These are phyloP conservation scores for Cutaneotrichosporon spelunceum DNA, from an alignment of 1,284 basidiomycete species.

Conservation along the genomic window DNA sequence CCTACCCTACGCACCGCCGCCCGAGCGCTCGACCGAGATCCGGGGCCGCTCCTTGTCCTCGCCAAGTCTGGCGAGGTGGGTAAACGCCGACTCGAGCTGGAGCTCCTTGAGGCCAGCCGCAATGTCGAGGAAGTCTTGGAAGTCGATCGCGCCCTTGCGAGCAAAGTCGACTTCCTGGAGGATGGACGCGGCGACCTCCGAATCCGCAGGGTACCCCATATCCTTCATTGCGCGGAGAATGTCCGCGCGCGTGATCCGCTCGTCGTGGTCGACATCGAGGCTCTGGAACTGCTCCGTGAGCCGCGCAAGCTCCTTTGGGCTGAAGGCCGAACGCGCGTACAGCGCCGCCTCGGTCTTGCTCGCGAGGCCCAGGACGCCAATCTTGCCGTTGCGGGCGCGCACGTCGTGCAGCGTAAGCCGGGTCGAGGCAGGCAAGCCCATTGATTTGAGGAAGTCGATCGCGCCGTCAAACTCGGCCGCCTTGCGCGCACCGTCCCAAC, in stretches of 20 bases:
- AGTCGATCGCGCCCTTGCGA: conserved; percentile 59
- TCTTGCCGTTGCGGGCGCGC: conserved; percentile 33
- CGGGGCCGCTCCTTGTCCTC: conserved; percentile 25
- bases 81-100: conserved; percentile 57
- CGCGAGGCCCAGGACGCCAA: conserved; percentile 39
- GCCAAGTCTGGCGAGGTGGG: conserved; percentile 49
- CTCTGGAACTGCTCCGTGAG: conserved; percentile 60
- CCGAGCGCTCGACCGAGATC: conserved; percentile 79
- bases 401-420: conserved; percentile 47
- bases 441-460: conserved; percentile 66
- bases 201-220: conserved; percentile 44
- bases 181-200: conserved; percentile 65
- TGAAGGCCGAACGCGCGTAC: conserved; percentile 63
- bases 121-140: conserved; percentile 77
- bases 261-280: conserved; percentile 52
- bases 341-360: conserved; percentile 47
- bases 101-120: conserved; percentile 79
- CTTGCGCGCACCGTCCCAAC: conserved; percentile 65
- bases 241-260: conserved; percentile 46
- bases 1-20: conserved; percentile 72
- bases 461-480: conserved; percentile 62
- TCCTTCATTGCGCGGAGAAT: conserved; percentile 47
- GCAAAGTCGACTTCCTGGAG: conserved; percentile 70
- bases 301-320: conserved; percentile 64
- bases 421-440: conserved; percentile 65